phyloP scores from a whole-genome alignment of 768 basidiomycete genomes.

The Daedaleopsis nitida region DNA sequence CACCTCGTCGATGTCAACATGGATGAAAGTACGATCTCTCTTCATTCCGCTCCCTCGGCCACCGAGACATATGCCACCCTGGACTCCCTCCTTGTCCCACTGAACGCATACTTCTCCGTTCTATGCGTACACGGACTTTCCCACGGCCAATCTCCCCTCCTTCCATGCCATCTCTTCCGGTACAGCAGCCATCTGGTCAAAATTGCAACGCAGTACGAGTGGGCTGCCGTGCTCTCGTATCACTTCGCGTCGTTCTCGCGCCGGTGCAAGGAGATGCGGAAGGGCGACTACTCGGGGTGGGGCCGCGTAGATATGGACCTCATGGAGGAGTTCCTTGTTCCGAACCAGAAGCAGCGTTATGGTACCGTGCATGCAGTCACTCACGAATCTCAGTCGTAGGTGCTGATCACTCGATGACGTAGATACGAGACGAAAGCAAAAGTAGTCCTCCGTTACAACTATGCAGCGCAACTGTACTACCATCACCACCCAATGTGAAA shows the following conservation, averaged over 20 bases:
- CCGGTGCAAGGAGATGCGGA: slow-evolving; percentile 31
- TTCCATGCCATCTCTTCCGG: slow-evolving; percentile 32
- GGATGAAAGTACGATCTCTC: slow-evolving; percentile 27
- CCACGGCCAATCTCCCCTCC: slow-evolving; percentile 23
- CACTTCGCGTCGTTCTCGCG: slow-evolving; percentile 31
- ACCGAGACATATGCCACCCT: slow-evolving; percentile 29
- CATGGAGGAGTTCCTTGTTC: slow-evolving; percentile 33
- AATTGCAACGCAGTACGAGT: slow-evolving; percentile 31
- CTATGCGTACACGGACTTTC: slow-evolving; percentile 28
- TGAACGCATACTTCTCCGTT: slow-evolving; percentile 33
- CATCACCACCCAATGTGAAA: too few species aligned
- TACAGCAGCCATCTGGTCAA: slow-evolving; percentile 34
- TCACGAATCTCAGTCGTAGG: slow-evolving; percentile 13
- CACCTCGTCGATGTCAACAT: slow-evolving; percentile 27
- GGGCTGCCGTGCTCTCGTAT: slow-evolving; percentile 30
- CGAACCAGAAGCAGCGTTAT: slow-evolving; percentile 25
- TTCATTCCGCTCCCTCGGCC: slow-evolving; percentile 25
- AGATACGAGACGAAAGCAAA: slow-evolving; percentile 13
- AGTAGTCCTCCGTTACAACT: neutral
- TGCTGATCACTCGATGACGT: slow-evolving; percentile 19
- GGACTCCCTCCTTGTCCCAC: slow-evolving; percentile 31
- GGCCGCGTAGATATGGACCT: slow-evolving; percentile 31
- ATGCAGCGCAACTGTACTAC: too few species aligned
- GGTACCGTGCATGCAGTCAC: slow-evolving; percentile 22
- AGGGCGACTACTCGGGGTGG: slow-evolving; percentile 31